Conservation (phyloP, 257 asterid species). For the Prunella vulgaris region DNA sequence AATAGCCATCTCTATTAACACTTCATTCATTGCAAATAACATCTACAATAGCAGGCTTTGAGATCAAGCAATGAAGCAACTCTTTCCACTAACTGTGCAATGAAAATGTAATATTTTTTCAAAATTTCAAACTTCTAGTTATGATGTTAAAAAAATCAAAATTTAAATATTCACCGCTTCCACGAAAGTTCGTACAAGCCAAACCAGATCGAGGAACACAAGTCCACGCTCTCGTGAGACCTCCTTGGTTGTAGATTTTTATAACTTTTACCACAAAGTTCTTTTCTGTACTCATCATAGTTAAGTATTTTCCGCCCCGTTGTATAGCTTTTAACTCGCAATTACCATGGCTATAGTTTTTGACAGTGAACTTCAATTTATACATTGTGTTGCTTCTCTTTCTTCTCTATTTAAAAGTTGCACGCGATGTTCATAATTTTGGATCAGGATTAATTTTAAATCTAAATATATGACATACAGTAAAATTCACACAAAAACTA, state of each 20-base stretch:
- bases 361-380: too few relatives aligned
- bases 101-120: not conserved
- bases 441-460: too few relatives aligned
- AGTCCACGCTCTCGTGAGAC: slow-evolving; percentile 71
- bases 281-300: slow-evolving; percentile 66
- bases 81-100: slow-evolving; percentile 76
- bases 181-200: slow-evolving; percentile 67
- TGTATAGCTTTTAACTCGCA: slow-evolving; percentile 73
- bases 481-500: too few relatives aligned
- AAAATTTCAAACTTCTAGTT: not conserved
- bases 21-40: slow-evolving; percentile 67
- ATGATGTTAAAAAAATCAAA: not conserved
- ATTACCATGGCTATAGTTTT: too few relatives aligned
- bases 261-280: slow-evolving; percentile 28
- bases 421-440: too few relatives aligned
- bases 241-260: slow-evolving; percentile 31
- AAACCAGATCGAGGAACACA: slow-evolving; percentile 52
- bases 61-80: slow-evolving; percentile 67
- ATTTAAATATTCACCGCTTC: slow-evolving; percentile 53
- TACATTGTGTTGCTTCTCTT: too few relatives aligned
- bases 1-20: slow-evolving; percentile 53
- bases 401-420: too few relatives aligned
- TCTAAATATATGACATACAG: too few relatives aligned
- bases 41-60: slow-evolving; percentile 65
- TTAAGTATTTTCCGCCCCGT: slow-evolving; percentile 83